Evolutionary conservation across 2,329 filamentous ascomycete genomes (phyloP), one percentile per base, ranked within the genome.

Genomic region (Cryphonectria nitschkei): DNA sequence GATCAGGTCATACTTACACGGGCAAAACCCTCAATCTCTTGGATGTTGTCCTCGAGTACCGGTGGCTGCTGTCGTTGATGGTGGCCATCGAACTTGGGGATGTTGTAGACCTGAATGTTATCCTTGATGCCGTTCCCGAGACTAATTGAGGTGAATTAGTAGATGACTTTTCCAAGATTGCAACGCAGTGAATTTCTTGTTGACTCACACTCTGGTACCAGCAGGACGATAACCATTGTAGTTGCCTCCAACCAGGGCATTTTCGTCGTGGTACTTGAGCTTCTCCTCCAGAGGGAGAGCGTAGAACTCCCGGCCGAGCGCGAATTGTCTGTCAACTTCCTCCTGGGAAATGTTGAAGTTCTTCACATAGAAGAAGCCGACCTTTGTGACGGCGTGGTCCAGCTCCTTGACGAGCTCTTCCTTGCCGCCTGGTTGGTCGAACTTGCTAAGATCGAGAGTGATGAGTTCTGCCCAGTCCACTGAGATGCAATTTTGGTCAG

Each of bases 311-410:
- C 87, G 83, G 0, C 86, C 88, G 0, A 90, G 81, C 2, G 88
- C 85, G 71, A 90, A 90, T 70, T 90, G 88, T 1, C 80, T 79
- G 70, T 90, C 85, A 0, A 90, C 84, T 39, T 85, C 83, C 56
- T 88, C 85, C 75, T 90, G 88, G 0, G 81, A 80, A 26, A 90
- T 85, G 73, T 85, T 87, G 74, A 87, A 90, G 78, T 91, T 89
- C 71, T 85, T 88, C 1, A 90, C 85, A 70, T 89, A 89, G 77
- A 90, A 90, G 80, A 89, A 87, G 0, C 86, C 76, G 52, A 77
- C 76, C 60, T 78, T 75, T 0, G 75, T 75, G 26, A 78, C 75
- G 6, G 77, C 77, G 58, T 78, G 76, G 41, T 78, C 75, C 19
- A 80, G 76, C 73, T 80, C 77, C 70, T 78, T 77, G 34, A 78